Evolutionary conservation across 1,284 basidiomycete species (phyloP).

Genomic region (Trametes sp.): DNA sequence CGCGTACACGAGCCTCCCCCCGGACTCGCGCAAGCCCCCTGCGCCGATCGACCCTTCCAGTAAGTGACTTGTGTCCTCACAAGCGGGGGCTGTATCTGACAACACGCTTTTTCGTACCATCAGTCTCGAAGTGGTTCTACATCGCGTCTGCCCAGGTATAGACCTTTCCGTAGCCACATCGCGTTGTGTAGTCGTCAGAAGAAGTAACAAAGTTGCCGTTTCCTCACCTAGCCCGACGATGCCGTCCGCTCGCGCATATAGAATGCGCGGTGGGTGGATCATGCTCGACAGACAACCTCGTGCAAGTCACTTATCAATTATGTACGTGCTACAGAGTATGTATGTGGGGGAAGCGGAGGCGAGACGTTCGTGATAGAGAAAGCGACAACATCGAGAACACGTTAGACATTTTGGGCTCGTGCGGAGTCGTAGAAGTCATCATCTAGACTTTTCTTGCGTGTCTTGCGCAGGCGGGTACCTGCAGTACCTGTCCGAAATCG

Average conservation of each 20-base stretch:
- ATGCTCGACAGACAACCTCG: no score
- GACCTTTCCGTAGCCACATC: conserved; percentile 28
- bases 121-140: conserved; percentile 91
- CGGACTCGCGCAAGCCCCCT: conserved; percentile 83
- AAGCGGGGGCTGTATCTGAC: neutral
- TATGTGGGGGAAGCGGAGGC: neutral
- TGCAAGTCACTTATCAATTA: conserved; percentile 13
- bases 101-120: conserved; percentile 26
- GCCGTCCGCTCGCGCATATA: conserved; percentile 22
- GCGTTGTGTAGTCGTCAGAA: conserved; percentile 31
- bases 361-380: neutral
- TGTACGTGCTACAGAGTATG: conserved; percentile 21
- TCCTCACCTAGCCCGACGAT: conserved; percentile 25
- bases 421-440: conserved; percentile 7
- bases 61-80: conserved; percentile 48
- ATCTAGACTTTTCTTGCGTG: conserved; percentile 31
- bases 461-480: conserved; percentile 44
- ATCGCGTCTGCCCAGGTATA: conserved; percentile 85
- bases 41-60: conserved; percentile 90
- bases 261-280: no score
- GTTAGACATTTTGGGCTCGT: neutral
- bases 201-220: conserved; percentile 29
- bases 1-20: conserved; percentile 72
- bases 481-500: conserved; percentile 45
- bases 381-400: conserved; percentile 13